These are phyloP conservation scores for Hemileia vastatrix DNA, from an alignment of 1,284 basidiomycete genomes.

Conservation along the genomic window DNA sequence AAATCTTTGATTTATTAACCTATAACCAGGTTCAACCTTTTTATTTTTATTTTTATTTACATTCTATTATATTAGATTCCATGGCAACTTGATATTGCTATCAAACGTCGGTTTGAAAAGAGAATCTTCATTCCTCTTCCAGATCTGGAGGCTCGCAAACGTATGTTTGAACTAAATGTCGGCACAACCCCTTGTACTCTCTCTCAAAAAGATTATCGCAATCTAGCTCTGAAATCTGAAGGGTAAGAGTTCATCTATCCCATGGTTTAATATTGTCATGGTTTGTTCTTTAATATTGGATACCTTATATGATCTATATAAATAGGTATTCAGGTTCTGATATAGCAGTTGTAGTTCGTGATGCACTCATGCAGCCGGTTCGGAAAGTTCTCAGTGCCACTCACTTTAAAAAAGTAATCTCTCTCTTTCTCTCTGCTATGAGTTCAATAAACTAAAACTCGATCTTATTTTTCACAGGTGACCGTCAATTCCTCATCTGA, in stretches of 20 bases:
- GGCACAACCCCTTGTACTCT: slow-evolving; percentile 85
- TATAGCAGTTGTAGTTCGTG: slow-evolving; percentile 87
- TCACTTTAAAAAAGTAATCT: slow-evolving; percentile 66
- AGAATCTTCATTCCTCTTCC: slow-evolving; percentile 97
- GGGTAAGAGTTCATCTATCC: slow-evolving; percentile 51
- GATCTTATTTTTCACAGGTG: slow-evolving; percentile 36
- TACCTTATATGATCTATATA: not conserved
- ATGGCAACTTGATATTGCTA: slow-evolving; percentile 80
- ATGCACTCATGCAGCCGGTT: slow-evolving; percentile 97
- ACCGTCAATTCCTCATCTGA: slow-evolving; percentile 46
- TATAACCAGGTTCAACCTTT: not conserved
- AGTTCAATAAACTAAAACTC: not conserved
- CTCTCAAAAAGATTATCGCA: slow-evolving; percentile 65
- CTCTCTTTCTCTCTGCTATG: not conserved
- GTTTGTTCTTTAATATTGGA: not conserved
- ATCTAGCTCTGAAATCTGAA: slow-evolving; percentile 74
- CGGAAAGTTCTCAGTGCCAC: slow-evolving; percentile 91
- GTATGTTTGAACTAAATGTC: slow-evolving; percentile 95
- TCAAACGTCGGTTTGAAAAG: slow-evolving; percentile 97
- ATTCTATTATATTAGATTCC: slow-evolving; percentile 24
- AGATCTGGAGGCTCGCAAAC: slow-evolving; percentile 78
- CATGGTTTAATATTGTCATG: not conserved
- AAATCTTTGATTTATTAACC: not conserved
- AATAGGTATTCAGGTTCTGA: slow-evolving; percentile 81
- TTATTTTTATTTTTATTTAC: not conserved